phyloP scores from a whole-genome alignment of 169 alveolate genomes.

The Plasmodium relictum region DNA sequence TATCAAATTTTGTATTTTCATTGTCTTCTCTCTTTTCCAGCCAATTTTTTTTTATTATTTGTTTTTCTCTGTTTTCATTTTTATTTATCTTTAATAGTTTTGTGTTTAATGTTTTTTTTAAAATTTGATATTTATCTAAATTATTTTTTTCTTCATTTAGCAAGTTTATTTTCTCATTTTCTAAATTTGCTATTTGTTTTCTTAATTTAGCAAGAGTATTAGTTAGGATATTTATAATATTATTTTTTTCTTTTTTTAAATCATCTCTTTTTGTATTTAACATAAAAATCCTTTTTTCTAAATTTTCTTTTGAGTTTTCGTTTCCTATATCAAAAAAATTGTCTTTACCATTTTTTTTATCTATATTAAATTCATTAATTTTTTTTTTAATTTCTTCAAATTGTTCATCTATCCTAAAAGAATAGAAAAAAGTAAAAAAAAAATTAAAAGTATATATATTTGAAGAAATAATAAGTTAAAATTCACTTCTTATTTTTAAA shows the following conservation, averaged over 20 bases:
- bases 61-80: conserved; percentile 10
- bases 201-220: conserved; percentile 18
- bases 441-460: too few species aligned
- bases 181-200: conserved; percentile 45
- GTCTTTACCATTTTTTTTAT: conserved; percentile 24
- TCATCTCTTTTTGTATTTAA: conserved; percentile 65
- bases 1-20: neutral
- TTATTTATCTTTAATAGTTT: conserved; percentile 4
- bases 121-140: conserved; percentile 27
- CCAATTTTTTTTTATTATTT: neutral
- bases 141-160: conserved; percentile 57
- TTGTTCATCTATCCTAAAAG: conserved; percentile 32
- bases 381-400: conserved; percentile 41
- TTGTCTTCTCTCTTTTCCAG: conserved; percentile 3
- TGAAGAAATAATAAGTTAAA: neutral
- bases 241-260: conserved; percentile 62
- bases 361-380: conserved; percentile 49
- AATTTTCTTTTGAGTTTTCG: conserved; percentile 30
- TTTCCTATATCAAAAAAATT: neutral
- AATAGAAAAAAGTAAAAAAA: neutral
- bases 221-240: conserved; percentile 21
- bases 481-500: neutral
- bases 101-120: conserved; percentile 53
- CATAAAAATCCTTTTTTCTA: conserved; percentile 30
- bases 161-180: conserved; percentile 40